Evolutionary conservation across 2,329 filamentous ascomycete genomes (phyloP).

Genomic region (Beauveria rudraprayagi): DNA sequence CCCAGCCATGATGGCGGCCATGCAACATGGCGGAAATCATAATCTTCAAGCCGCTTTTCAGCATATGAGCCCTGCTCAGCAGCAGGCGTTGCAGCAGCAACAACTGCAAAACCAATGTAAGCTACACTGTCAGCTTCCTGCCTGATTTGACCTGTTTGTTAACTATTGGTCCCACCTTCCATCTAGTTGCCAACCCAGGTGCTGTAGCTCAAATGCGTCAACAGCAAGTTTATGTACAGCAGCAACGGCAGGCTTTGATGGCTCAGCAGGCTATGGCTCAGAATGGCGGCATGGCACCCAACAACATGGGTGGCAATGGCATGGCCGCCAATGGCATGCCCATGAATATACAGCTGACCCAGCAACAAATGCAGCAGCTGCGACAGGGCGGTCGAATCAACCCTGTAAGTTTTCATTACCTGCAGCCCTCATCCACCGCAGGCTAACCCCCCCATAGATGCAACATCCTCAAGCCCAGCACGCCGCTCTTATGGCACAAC

Average conservation of each 20-base stretch:
- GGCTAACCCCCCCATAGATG: slow-evolving; percentile 11
- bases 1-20: slow-evolving; percentile 67
- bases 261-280: slow-evolving; percentile 43
- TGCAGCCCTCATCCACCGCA: background rate
- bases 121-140: slow-evolving; percentile 12
- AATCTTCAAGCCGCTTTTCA: slow-evolving; percentile 60
- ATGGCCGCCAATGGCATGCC: slow-evolving; percentile 38
- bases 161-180: background rate
- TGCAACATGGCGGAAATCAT: slow-evolving; percentile 60
- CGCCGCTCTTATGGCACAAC: slow-evolving; percentile 33
- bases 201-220: slow-evolving; percentile 37
- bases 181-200: slow-evolving; percentile 28
- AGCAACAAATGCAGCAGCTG: slow-evolving; percentile 44
- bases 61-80: slow-evolving; percentile 57
- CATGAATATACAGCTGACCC: slow-evolving; percentile 42
- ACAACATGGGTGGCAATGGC: slow-evolving; percentile 23
- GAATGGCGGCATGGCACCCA: slow-evolving; percentile 37
- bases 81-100: slow-evolving; percentile 47
- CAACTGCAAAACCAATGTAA: slow-evolving; percentile 30
- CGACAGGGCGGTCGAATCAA: slow-evolving; percentile 32
- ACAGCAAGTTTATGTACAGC: slow-evolving; percentile 50
- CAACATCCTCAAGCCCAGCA: slow-evolving; percentile 18
- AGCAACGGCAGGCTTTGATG: slow-evolving; percentile 47
- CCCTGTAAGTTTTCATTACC: slow-evolving; percentile 28
- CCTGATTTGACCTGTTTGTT: background rate